Percentiles rank a stretch among this genome's conserved stretches.
Evolutionary conservation across 78 protist genomes (phyloP).

Genomic region (Diacronema lutheri): DNA sequence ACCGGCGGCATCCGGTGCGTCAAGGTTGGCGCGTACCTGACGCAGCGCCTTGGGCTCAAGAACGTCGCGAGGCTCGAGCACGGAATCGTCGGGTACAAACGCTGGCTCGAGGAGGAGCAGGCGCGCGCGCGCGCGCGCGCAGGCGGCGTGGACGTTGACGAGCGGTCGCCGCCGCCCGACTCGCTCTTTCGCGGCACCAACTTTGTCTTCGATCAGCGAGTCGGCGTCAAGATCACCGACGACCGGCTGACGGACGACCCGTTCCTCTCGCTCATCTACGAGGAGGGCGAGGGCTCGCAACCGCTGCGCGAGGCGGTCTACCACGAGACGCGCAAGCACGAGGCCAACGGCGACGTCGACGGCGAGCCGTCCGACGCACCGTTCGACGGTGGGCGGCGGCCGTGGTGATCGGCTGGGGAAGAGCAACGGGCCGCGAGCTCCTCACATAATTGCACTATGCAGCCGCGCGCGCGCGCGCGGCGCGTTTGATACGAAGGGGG

Average conservation of each 20-base stretch:
- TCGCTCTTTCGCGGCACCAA: not conserved
- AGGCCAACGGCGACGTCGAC: too few relatives aligned
- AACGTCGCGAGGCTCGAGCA: not conserved
- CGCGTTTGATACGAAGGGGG: too few relatives aligned
- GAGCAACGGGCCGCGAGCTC: too few relatives aligned
- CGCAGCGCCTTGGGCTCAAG: not conserved
- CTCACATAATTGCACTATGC: too few relatives aligned
- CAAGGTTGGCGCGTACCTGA: not conserved
- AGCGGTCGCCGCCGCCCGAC: not conserved
- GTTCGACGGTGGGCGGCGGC: too few relatives aligned
- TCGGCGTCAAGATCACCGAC: not conserved
- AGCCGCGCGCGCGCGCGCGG: too few relatives aligned
- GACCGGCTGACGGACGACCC: not conserved
- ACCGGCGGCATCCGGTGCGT: conserved; percentile 33
- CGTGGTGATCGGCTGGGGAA: too few relatives aligned
- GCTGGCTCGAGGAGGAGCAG: not conserved
- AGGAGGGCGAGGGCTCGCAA: too few relatives aligned
- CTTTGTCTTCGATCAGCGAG: not conserved
- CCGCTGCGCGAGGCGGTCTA: too few relatives aligned
- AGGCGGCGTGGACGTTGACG: not conserved
- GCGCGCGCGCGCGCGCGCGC: not conserved
- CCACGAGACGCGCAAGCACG: too few relatives aligned
- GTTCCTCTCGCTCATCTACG: too few relatives aligned
- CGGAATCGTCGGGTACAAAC: not conserved
- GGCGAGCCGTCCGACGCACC: too few relatives aligned